Percentiles rank a stretch among this genome's conserved stretches.
Conservation (phyloP, 176 grass and related monocot genomes). For the Thalia dealbata region DNA sequence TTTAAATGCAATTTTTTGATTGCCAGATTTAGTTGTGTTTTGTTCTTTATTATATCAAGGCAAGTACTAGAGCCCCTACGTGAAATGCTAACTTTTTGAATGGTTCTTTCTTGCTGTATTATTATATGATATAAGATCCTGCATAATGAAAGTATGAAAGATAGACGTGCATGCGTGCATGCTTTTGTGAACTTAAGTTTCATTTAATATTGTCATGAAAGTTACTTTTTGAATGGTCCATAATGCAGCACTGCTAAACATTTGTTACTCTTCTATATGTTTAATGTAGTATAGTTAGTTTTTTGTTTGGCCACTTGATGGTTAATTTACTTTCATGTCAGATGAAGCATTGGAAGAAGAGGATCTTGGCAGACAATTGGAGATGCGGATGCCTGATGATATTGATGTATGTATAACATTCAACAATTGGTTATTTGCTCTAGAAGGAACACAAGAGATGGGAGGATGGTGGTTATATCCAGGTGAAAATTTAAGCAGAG, state of each 20-base stretch:
- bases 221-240: too few species aligned
- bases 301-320: not conserved
- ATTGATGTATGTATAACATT: conserved; percentile 79
- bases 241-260: not conserved
- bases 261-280: not conserved
- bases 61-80: not conserved
- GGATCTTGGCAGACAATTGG: conserved; percentile 46
- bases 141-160: not conserved
- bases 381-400: conserved; percentile 86
- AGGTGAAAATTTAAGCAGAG: conserved; percentile 53
- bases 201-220: too few species aligned
- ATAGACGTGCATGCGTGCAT: too few species aligned
- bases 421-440: conserved; percentile 91
- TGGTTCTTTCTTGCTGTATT: not conserved
- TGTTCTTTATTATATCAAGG: not conserved
- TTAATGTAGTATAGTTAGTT: not conserved
- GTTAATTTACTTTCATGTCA: conserved; percentile 17
- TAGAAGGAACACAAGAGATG: conserved; percentile 77
- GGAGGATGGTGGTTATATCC: conserved; percentile 29
- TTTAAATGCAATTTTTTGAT: not conserved
- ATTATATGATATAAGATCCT: not conserved
- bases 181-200: too few species aligned
- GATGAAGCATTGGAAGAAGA: conserved; percentile 38
- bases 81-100: not conserved
- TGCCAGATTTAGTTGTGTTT: not conserved